These are phyloP conservation scores for Pholiota microspora DNA, from an alignment of 768 basidiomycete species.

Conservation along the genomic window DNA sequence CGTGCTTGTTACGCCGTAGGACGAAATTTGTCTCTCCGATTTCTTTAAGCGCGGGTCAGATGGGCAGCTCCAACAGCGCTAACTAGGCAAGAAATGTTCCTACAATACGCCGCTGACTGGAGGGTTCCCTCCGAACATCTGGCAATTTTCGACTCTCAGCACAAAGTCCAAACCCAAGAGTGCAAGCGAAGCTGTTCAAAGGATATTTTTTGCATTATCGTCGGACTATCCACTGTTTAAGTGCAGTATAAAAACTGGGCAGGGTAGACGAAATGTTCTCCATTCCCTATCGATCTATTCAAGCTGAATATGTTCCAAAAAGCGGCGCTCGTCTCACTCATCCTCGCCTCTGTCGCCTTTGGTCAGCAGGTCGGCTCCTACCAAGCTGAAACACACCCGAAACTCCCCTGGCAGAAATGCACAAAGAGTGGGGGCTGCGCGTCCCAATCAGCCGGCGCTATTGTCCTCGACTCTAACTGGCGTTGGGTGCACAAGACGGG, in stretches of 20 bases:
- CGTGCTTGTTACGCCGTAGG: neutral
- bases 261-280: neutral
- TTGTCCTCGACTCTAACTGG: conserved; percentile 20
- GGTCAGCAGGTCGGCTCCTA: neutral
- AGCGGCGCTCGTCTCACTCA: neutral
- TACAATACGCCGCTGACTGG: neutral
- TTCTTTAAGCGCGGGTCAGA: neutral
- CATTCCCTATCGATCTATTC: neutral
- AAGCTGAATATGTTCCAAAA: conserved; percentile 7
- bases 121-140: neutral
- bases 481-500: conserved; percentile 25
- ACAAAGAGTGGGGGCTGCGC: conserved; percentile 31
- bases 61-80: neutral
- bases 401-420: conserved; percentile 36
- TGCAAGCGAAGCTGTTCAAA: neutral
- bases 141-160: neutral
- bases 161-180: neutral
- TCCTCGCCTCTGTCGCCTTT: neutral
- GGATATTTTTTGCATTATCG: neutral
- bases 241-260: neutral
- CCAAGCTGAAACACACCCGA: conserved; percentile 35
- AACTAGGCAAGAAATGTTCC: neutral
- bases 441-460: conserved; percentile 16
- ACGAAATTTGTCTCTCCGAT: neutral
- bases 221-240: neutral